Evolutionary conservation across 106 monocot species (phyloP).

Genomic region (Dioscorea dumetorum): DNA sequence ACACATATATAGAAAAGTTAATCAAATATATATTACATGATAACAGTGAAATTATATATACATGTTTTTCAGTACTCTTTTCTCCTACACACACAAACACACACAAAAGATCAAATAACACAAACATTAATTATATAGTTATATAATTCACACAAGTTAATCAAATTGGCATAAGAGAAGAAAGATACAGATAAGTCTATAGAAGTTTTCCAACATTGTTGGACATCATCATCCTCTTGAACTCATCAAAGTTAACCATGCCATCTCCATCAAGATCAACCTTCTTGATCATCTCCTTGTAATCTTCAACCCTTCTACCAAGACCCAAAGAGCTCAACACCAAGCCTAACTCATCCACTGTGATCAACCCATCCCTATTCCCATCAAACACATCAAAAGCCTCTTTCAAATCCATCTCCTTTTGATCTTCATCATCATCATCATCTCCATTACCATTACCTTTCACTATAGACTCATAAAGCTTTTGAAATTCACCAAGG

Average conservation of each 20-base stretch:
- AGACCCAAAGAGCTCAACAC: constrained; percentile 36
- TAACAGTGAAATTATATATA: too few species aligned
- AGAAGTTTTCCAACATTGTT: constrained; percentile 10
- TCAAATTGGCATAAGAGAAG: too few species aligned
- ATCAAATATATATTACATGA: too few species aligned
- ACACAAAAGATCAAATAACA: too few species aligned
- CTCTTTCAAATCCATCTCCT: constrained; percentile 23
- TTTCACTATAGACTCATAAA: constrained; percentile 21
- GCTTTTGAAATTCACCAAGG: constrained; percentile 34
- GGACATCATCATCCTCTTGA: constrained; percentile 61
- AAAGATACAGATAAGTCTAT: too few species aligned
- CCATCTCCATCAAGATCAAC: constrained; percentile 71
- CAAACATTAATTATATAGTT: too few species aligned
- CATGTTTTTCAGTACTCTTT: too few species aligned
- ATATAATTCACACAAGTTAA: too few species aligned
- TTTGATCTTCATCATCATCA: not conserved
- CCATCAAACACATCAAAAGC: constrained; percentile 59
- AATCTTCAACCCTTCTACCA: constrained; percentile 26
- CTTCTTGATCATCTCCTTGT: constrained; percentile 47
- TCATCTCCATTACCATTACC: not conserved
- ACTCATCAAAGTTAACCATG: constrained; percentile 59
- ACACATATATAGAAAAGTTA: too few species aligned
- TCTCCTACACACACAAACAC: too few species aligned
- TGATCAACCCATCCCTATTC: constrained; percentile 51
- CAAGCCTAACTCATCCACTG: constrained; percentile 39